Evolutionary conservation across 176 grass and related monocot genomes (phyloP), one percentile per base, ranked within the genome.

Genomic region (Ensete glaucum): DNA sequence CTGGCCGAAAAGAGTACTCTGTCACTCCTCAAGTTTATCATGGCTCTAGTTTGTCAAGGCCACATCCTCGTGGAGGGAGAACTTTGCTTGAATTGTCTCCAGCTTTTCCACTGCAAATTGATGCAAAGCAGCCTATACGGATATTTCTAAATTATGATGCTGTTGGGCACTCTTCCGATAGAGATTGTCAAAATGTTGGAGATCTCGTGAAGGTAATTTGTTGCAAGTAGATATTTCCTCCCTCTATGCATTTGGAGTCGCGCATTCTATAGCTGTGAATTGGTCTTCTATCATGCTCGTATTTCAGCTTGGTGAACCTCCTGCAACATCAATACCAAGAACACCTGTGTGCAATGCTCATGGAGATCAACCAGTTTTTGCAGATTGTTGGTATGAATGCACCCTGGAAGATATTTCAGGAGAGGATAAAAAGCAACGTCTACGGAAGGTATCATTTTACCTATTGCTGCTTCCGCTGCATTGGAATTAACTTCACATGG

Each of bases 91-190:
- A 74, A 13, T 1, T 87, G 73, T 79, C 90, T 15, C 74, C 84
- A 66, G 73, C 82, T 74, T 70, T 1, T 53, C 14, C 71, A 71
- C 27, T 80, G 1, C 69, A 84, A 51, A 84, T 59, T 15, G 88
- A 87, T 81, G 82, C 69, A 56, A 91, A 82, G 74, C 78, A 91
- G 54, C 91, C 95, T 9, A 99, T 99, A 54, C 83, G 95, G 49
- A 99, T 99, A 85, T 99, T 91, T 77, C 87, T 99, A 76, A 99
- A 99, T 80, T 99, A 99, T 74, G 95, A 99, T n/a, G 95, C 95
- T 20, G 95, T 99, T n/a, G 95, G 95, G n/a, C 91, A 91, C 69
- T 94, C 91, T 3, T 78, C 84, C 6, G 95, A 99, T 67, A 77
- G 95, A 76, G 95, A 99, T 72, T 99, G 90, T 80, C 89, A 82